Base-by-base conservation (phyloP, 129 eudicot genomes). In the Ambrosia artemisiifolia region DNA sequence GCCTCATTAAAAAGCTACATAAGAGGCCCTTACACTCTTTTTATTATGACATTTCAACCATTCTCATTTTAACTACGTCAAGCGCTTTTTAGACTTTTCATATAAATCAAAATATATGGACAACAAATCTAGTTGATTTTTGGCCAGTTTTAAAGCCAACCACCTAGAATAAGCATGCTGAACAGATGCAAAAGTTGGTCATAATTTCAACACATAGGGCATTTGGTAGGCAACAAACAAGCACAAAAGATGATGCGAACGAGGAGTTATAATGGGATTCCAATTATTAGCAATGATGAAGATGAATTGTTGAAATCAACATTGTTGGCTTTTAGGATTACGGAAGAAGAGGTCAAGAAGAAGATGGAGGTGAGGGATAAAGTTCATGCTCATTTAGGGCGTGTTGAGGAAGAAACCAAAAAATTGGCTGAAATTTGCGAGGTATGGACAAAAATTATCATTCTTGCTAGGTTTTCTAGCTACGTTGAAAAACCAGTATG, bases 331-430 rank as follows among this genome's bases (percentile, higher is more conserved):
- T 90, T 90, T 80, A 86, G 80, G 7, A 90, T 87, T 4, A 90
- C 77, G 82, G 98, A 94, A 76, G 96, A 94, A 70, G 98, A 90
- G 80, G 90, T 94, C 74, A 88, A 79, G 88, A 89, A 82, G 89
- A 90, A 84, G 69, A 70, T 76, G 79, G 92, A 87, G 87, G 83
- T 93, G 17, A 78, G 66, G 50, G 92, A 90, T 73, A 90, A 79
- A 64, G 92, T 93, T 64, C 89, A 87, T 63, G 92, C 96, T 80
- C 92, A 87, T 9, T 46, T 90, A n/a, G 95, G 92, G 1, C 96
- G 92, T 1, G 95, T 86, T 5, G 91, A 84, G 75, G 98, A 85
- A 73, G 98, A 93, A 86, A 77, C 96, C 59, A 87, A 85, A 71
- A 83, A 81, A n/a, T 76, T 93, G 70, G 82, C 90, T 53, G 84